Evolutionary conservation across 1,284 basidiomycete genomes (phyloP), one percentile per base, ranked within the genome.

Genomic region (Apiotrichum gracile): DNA sequence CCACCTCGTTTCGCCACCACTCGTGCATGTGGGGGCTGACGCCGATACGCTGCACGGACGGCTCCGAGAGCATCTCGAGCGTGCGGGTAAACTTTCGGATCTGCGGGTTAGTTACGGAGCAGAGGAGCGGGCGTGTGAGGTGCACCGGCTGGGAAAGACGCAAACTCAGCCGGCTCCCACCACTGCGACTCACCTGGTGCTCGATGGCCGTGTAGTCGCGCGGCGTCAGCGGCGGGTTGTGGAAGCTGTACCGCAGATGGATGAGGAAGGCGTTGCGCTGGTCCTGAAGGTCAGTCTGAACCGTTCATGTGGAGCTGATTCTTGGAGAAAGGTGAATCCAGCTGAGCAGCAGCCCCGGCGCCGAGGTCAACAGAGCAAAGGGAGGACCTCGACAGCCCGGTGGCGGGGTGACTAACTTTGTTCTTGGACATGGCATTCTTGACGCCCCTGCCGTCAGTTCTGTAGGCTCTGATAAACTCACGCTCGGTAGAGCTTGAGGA

Each of bases 171-270:
- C n/a, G n/a, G n/a, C n/a, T n/a, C n/a, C n/a, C n/a, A n/a, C n/a
- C n/a, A n/a, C n/a, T n/a, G n/a, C n/a, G 27, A 58, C 69, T 50
- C 33, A 73, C 74, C 63, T 75, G 71, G 60, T 76, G 66, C 56
- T 77, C 75, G 19, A 77, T 74, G 3, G 75, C 75, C 5, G 68
- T 66, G 34, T 73, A 72, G 57, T 77, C 75, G 42, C 74, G 50
- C 14, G 63, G 54, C 16, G 62, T 60, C 13, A 77, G 49, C 22
- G 58, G 60, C 7, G 74, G 75, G 60, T 74, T 57, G 35, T 69
- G 68, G 58, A 77, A 77, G 45, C 66, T 67, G 57, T 74, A 73
- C 47, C 74, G 60, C 26, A 74, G 53, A 47, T 75, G 69, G 5
- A 74, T 54, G 17, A 75, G 56, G 55, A 77, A 77, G 14, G 62